Evolutionary conservation across 2,329 filamentous ascomycete genomes (phyloP).

Genomic region (Arthrobotrys iridis): DNA sequence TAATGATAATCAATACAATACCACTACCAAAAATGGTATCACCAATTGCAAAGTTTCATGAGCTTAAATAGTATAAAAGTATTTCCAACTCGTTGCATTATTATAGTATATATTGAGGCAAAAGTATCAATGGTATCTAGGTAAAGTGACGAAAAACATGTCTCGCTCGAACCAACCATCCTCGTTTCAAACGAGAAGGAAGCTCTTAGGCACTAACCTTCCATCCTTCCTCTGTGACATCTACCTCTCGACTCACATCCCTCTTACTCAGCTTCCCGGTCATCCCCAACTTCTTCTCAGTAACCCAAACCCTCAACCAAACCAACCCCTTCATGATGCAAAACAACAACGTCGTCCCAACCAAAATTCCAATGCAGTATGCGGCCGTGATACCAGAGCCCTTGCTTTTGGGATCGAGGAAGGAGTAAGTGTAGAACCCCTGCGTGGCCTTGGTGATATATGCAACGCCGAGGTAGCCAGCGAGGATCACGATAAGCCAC

Average conservation of each 20-base stretch:
- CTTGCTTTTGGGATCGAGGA: conserved; percentile 72
- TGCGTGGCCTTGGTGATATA: conserved; percentile 77
- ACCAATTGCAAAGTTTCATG: too few species aligned
- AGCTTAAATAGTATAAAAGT: not conserved
- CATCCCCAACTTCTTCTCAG: conserved; percentile 63
- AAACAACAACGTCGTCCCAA: conserved; percentile 68
- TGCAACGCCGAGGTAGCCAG: conserved; percentile 76
- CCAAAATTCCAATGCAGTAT: conserved; percentile 71
- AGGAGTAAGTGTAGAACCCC: conserved; percentile 79
- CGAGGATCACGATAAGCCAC: conserved; percentile 75
- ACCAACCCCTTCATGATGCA: conserved; percentile 66
- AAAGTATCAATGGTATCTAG: not conserved
- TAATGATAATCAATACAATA: conserved; percentile 31
- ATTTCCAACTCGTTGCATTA: not conserved
- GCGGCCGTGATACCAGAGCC: conserved; percentile 70
- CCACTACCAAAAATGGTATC: not conserved
- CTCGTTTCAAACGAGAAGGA: not conserved
- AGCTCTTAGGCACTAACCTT: conserved; percentile 25
- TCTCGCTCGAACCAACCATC: conserved; percentile 2
- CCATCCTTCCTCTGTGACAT: conserved; percentile 57
- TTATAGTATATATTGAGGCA: not conserved
- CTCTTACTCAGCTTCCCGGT: conserved; percentile 61
- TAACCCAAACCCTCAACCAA: conserved; percentile 66
- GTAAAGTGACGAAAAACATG: not conserved
- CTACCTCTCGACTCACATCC: conserved; percentile 53